These are phyloP conservation scores for Phytophthora constricta DNA, from an alignment of 352 stramenopile species.

Conservation along the genomic window DNA sequence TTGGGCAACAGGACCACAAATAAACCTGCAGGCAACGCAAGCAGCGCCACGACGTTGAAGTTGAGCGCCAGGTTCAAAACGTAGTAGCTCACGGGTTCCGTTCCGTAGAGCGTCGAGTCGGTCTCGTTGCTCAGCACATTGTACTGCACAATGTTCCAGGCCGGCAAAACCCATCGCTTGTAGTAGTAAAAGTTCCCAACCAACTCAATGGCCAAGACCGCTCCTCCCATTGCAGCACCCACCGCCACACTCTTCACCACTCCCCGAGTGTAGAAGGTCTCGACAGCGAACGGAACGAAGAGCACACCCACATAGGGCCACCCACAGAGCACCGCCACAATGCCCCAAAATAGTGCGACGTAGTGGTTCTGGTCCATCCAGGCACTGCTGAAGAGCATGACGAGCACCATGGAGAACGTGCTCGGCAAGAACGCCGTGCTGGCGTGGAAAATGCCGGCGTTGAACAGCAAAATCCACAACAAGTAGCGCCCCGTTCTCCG, in stretches of 20 bases:
- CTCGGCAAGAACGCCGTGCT: constrained; percentile 93
- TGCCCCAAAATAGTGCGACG: constrained; percentile 81
- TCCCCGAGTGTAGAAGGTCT: constrained; percentile 66
- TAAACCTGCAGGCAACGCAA: constrained; percentile 60
- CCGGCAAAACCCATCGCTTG: constrained; percentile 77
- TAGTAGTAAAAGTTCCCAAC: constrained; percentile 86
- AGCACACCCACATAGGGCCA: constrained; percentile 98
- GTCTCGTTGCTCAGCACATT: constrained; percentile 91
- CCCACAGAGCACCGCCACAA: constrained; percentile 93
- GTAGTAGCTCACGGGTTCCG: constrained; percentile 96
- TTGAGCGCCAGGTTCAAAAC: constrained; percentile 96
- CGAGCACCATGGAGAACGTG: constrained; percentile 87
- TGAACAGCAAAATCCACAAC: constrained; percentile 82
- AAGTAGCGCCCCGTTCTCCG: constrained; percentile 66
- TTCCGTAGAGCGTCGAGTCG: constrained; percentile 98
- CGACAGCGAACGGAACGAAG: constrained; percentile 94
- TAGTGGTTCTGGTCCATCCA: constrained; percentile 86
- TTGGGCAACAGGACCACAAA: constrained; percentile 45
- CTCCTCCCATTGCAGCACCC: constrained; percentile 65
- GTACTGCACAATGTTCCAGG: constrained; percentile 96
- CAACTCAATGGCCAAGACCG: constrained; percentile 83
- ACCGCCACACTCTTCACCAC: constrained; percentile 57
- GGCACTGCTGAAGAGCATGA: constrained; percentile 76
- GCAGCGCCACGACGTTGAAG: constrained; percentile 89
- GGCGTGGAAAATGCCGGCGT: constrained; percentile 94